Evolutionary conservation across 1,284 basidiomycete genomes (phyloP).

Genomic region (Cutaneotrichosporon cyanovorans): DNA sequence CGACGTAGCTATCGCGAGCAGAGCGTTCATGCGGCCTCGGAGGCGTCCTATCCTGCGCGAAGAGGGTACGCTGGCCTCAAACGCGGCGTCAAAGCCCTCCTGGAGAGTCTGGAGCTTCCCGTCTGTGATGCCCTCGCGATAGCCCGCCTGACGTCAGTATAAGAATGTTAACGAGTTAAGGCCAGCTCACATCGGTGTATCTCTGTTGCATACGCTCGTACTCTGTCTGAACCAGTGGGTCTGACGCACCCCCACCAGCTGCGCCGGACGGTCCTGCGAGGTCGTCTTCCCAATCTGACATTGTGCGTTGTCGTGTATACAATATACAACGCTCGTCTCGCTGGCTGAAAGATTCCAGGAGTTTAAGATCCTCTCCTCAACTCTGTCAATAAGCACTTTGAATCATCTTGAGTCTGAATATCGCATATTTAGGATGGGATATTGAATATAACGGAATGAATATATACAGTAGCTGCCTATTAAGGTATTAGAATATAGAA

Average conservation of each 20-base stretch:
- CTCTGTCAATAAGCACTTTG: too few relatives aligned
- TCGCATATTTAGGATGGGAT: too few relatives aligned
- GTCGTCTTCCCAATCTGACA: constrained; percentile 39
- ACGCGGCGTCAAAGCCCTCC: constrained; percentile 50
- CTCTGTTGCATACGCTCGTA: constrained; percentile 35
- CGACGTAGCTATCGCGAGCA: constrained; percentile 24
- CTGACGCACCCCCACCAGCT: constrained; percentile 27
- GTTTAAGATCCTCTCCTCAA: too few relatives aligned
- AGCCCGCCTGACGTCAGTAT: constrained; percentile 46
- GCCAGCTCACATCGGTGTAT: constrained; percentile 40
- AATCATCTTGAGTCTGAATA: too few relatives aligned
- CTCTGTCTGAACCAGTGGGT: constrained; percentile 40
- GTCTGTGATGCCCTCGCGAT: constrained; percentile 52
- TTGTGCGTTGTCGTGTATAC: not conserved
- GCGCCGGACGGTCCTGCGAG: constrained; percentile 3
- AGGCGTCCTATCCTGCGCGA: constrained; percentile 47
- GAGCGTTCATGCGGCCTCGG: constrained; percentile 45
- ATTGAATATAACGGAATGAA: too few relatives aligned
- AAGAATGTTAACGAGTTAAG: not conserved
- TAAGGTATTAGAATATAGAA: too few relatives aligned
- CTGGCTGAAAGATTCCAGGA: too few relatives aligned
- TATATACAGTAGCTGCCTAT: too few relatives aligned
- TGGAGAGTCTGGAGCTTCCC: constrained; percentile 51
- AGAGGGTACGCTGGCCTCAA: constrained; percentile 44
- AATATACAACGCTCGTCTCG: too few relatives aligned